Conservation (phyloP, 2,329 filamentous ascomycete genomes). For the Emergomyces africanus region DNA sequence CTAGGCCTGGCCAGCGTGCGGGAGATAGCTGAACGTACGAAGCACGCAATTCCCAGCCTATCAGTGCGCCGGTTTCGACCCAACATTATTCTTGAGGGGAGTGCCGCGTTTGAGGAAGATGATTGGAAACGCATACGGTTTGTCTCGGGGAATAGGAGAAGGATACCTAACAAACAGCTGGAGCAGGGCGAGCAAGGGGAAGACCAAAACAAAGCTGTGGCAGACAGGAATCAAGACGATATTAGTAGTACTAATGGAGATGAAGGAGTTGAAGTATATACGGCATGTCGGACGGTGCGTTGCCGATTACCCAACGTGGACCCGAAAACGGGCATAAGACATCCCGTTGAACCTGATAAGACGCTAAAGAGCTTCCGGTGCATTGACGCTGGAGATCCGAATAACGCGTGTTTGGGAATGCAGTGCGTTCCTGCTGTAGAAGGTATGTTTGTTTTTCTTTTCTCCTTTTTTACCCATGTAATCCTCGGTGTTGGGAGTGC, state of each 20-base stretch:
- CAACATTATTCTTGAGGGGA: slow-evolving; percentile 45
- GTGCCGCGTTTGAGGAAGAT: slow-evolving; percentile 43
- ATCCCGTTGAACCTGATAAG: slow-evolving; percentile 35
- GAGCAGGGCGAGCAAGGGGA: not conserved
- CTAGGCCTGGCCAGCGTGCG: slow-evolving; percentile 42
- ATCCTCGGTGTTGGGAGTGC: not conserved
- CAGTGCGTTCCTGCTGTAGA: slow-evolving; percentile 31
- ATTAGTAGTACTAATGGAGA: slow-evolving; percentile 13
- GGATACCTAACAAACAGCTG: not conserved
- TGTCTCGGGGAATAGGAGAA: slow-evolving; percentile 11
- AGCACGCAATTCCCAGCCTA: slow-evolving; percentile 28
- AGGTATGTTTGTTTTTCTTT: slow-evolving; percentile 12
- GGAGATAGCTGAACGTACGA: slow-evolving; percentile 35
- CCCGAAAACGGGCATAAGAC: slow-evolving; percentile 40
- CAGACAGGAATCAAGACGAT: not conserved
- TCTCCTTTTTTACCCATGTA: not conserved
- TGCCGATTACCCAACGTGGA: slow-evolving; percentile 49
- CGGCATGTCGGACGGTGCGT: slow-evolving; percentile 45
- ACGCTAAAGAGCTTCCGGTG: slow-evolving; percentile 38
- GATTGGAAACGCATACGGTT: slow-evolving; percentile 42
- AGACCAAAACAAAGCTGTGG: not conserved
- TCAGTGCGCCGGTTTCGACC: slow-evolving; percentile 44
- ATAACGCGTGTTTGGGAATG: slow-evolving; percentile 41
- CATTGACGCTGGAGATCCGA: slow-evolving; percentile 38
- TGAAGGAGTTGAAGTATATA: slow-evolving; percentile 25